Base-by-base conservation (phyloP, 1,284 basidiomycete genomes). In the Gymnopus androsaceus region DNA sequence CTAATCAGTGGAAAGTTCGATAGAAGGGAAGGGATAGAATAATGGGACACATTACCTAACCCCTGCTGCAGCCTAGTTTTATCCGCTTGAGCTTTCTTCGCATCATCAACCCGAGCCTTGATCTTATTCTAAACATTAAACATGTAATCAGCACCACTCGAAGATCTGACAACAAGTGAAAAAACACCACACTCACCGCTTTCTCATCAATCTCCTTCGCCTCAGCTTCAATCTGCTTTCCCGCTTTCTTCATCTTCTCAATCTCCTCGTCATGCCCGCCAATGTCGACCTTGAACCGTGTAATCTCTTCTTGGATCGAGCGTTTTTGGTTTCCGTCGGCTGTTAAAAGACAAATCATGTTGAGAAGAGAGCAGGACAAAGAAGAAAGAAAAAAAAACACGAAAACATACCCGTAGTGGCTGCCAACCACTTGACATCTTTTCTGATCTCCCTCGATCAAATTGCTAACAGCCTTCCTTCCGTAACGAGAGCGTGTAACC, bases 401-500 rank as follows among this genome's bases (percentile, higher is more conserved):
- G n/a, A n/a, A n/a, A n/a, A 68, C 79, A 36, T 64, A 88, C 88
- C 75, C 21, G 75, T 70, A 12, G 76, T 73, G 46, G 68, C 72
- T 4, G 72, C 78, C 58, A 91, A 75, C 56, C 76, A 80, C 40
- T 75, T 75, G 4, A 86, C n/a, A n/a, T n/a, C 82, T 1, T 58
- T 70, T 0, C 66, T 66, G 23, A 92, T 67, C 34, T 83, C 81
- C 25, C 80, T 75, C 0, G 90, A n/a, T 90, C 59, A 76, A 72
- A 59, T 88, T 90, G 57, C 81, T 79, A 2, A 87, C 72, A 1
- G 83, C 77, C 27, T 79, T 78, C 59, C 75, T 75, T 30, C 92
- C 92, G 64, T 95, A 95, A 47, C 76, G 71, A 8, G 92, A 95
- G 21, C 87, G 82, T 23, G 76, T 75, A 40, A 93, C 88, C 0